Evolutionary conservation across 2,329 filamentous ascomycete species (phyloP), one percentile per base, ranked within the genome.

Genomic region (Pseudogymnoascus sp.): DNA sequence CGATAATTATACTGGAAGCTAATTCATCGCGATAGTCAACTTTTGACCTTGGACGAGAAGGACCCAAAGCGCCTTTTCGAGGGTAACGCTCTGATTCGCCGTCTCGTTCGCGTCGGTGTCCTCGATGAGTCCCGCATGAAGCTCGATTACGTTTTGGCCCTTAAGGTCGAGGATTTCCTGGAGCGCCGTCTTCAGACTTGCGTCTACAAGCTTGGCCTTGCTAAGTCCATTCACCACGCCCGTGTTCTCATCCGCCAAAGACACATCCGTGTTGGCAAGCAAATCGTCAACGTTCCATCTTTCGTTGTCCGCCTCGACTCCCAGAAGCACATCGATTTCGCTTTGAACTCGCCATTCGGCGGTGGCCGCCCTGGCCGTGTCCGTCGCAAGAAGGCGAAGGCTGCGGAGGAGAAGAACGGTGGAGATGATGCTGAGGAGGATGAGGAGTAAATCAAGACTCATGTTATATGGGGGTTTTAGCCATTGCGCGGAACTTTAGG

Each of bases 101-200:
- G 95, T 90, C 92, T 99, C 73, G 95, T 99, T 73, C 95, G 95
- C 81, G 93, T 97, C 79, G 95, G 95, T 91, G 95, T 99, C 77
- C 91, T 99, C 77, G 95, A 99, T 81, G 95, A 99, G 86, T 93
- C 93, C 79, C 95, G 95, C 88, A 99, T 99, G 95, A 99, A 97
- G 90, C 95, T 99, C 87, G 95, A 99, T 97, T 97, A 99, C 89
- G 95, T 99, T 78, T 85, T 99, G 78, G 95, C 95, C 83, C 89
- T 99, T 68, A 96, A 96, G 87, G 90, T 96, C 76, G 95, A 99
- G 84, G 95, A 99, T 83, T 99, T 99, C 89, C 87, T 99, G 83
- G 95, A 99, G 90, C 93, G 95, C 77, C 93, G 95, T 82, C 93
- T 97, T 73, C 93, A 99, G 89, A 99, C 95, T 75, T 96, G 93